phyloP scores from a whole-genome alignment of 352 stramenopile species.

The Pythium coloratum region DNA sequence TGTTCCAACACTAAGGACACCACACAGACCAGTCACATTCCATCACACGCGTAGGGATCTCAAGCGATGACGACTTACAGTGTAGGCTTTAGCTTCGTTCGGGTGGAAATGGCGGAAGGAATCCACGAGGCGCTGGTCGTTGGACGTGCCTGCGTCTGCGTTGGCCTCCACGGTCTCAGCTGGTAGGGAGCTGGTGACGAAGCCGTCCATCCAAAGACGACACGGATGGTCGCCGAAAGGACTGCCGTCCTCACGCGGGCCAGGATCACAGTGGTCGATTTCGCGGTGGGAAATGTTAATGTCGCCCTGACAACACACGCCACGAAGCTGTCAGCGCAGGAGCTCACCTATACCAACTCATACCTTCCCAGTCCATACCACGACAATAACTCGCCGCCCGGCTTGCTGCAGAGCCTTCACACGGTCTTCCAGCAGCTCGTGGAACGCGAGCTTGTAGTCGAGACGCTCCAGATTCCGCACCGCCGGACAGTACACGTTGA shows the following conservation, averaged over 20 bases:
- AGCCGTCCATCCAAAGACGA: slow-evolving; percentile 64
- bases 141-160: neutral
- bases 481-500: slow-evolving; percentile 90
- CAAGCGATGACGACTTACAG: slow-evolving; percentile 33
- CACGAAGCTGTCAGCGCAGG: neutral
- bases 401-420: slow-evolving; percentile 48
- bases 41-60: neutral
- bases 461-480: slow-evolving; percentile 63
- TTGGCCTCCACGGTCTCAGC: slow-evolving; percentile 1
- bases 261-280: slow-evolving; percentile 78
- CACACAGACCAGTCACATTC: neutral
- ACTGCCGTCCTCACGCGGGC: slow-evolving; percentile 26
- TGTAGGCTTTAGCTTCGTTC: slow-evolving; percentile 71
- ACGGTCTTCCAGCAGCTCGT: slow-evolving; percentile 65
- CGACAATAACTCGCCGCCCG: slow-evolving; percentile 59
- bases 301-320: slow-evolving; percentile 50
- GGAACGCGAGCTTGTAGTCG: slow-evolving; percentile 88
- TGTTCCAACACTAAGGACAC: slow-evolving; percentile 80
- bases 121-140: slow-evolving; percentile 57
- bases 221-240: slow-evolving; percentile 66
- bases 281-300: slow-evolving; percentile 80
- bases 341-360: neutral
- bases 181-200: slow-evolving; percentile 30
- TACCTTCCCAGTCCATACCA: slow-evolving; percentile 36
- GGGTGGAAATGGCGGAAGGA: slow-evolving; percentile 82